Conservation (phyloP, 495 filamentous ascomycete species). For the Alectoria sarmentosa region DNA sequence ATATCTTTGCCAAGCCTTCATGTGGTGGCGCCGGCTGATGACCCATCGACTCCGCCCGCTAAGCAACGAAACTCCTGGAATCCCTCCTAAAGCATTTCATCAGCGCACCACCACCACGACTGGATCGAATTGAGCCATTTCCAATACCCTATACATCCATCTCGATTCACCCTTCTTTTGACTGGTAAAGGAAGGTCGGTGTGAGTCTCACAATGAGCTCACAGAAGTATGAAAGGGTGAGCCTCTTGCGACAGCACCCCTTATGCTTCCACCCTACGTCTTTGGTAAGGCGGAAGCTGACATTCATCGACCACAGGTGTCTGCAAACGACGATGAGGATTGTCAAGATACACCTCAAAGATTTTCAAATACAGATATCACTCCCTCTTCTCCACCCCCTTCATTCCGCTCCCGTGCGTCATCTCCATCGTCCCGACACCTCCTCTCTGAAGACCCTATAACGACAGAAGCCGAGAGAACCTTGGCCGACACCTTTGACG, state of each 20-base stretch:
- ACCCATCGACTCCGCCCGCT: conserved; percentile 13
- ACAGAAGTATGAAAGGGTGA: conserved; percentile 81
- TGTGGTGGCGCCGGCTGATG: conserved; percentile 15
- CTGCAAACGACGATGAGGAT: conserved; percentile 43
- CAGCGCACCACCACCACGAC: not conserved
- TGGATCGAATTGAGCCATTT: conserved; percentile 2
- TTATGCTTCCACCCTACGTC: conserved; percentile 3
- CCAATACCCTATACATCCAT: not conserved
- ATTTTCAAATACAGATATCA: conserved; percentile 36
- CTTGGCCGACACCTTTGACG: conserved; percentile 82
- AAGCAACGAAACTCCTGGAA: conserved; percentile 18
- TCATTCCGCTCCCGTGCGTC: conserved; percentile 85
- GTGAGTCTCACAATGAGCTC: conserved; percentile 60
- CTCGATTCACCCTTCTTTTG: not conserved
- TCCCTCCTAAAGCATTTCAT: not conserved
- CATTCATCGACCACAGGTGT: conserved; percentile 35
- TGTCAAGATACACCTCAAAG: conserved; percentile 27
- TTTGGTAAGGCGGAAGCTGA: not conserved
- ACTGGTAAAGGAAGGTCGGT: conserved; percentile 15
- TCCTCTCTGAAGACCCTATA: conserved; percentile 47
- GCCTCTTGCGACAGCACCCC: conserved; percentile 29
- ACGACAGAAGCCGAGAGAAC: conserved; percentile 59
- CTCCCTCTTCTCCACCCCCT: conserved; percentile 82
- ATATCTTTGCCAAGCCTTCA: conserved; percentile 5
- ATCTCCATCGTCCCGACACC: conserved; percentile 55